Conservation (phyloP, 495 filamentous ascomycete species). For the Neurospora sp. region DNA sequence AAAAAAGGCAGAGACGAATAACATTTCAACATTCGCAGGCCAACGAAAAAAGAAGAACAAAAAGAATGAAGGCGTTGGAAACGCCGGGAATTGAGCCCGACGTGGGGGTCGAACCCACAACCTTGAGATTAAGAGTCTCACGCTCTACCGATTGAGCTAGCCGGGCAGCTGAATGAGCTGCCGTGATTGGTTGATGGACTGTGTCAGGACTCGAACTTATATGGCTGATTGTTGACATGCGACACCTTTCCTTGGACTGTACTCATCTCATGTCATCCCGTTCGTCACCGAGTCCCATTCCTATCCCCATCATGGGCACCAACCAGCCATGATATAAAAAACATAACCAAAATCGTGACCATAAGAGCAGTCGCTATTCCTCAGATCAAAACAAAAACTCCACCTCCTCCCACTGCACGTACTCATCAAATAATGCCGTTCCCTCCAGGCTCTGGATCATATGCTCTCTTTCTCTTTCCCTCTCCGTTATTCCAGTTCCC, state of each 20-base stretch:
- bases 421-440: conserved; percentile 10
- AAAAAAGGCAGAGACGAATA: too few relatives aligned
- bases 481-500: background rate
- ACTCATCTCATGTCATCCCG: background rate
- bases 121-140: conserved; percentile 48
- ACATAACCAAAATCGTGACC: too few relatives aligned
- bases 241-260: too few relatives aligned
- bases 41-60: background rate
- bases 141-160: conserved; percentile 70
- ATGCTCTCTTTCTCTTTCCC: conserved; percentile 2
- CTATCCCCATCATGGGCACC: too few relatives aligned
- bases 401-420: conserved; percentile 12
- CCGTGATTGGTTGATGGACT: background rate
- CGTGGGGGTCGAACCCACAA: background rate
- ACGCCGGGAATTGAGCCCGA: background rate
- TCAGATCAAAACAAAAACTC: conserved; percentile 11
- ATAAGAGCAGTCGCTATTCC: too few relatives aligned
- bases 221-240: too few relatives aligned
- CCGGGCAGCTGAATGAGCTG: conserved; percentile 9
- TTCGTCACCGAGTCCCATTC: background rate
- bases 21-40: background rate
- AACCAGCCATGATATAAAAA: background rate
- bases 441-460: background rate
- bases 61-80: background rate
- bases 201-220: accelerated